These are phyloP conservation scores for Chrysoporthe puriensis DNA, from an alignment of 2,329 filamentous ascomycete species.

Conservation along the genomic window DNA sequence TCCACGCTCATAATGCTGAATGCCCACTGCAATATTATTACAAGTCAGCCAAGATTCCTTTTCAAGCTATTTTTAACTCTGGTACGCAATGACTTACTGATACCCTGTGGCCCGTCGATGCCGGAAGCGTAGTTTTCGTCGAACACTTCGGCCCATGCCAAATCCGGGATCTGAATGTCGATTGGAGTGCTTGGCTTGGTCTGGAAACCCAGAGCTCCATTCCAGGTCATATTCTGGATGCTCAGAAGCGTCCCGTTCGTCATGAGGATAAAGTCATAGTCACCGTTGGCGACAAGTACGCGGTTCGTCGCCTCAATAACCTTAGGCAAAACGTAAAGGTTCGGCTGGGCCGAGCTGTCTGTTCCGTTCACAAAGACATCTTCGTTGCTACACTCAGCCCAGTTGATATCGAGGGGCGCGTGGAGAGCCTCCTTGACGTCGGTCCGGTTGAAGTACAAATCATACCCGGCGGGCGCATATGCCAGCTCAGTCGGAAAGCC, in stretches of 20 bases:
- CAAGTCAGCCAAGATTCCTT: slow-evolving; percentile 28
- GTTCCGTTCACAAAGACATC: slow-evolving; percentile 9
- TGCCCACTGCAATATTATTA: slow-evolving; percentile 28
- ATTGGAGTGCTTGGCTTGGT: slow-evolving; percentile 19
- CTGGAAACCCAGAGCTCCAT: slow-evolving; percentile 20
- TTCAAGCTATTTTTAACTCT: slow-evolving; percentile 1
- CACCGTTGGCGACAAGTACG: slow-evolving; percentile 15
- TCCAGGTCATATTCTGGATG: slow-evolving; percentile 24
- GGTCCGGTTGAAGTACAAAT: slow-evolving; percentile 22
- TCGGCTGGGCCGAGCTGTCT: slow-evolving; percentile 12
- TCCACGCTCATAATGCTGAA: slow-evolving; percentile 42
- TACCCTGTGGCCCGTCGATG: slow-evolving; percentile 12
- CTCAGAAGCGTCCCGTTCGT: slow-evolving; percentile 19
- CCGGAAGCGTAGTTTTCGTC: background rate
- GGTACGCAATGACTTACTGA: background rate
- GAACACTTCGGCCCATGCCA: slow-evolving; percentile 4
- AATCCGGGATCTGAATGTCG: slow-evolving; percentile 13
- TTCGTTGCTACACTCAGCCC: slow-evolving; percentile 14
- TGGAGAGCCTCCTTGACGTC: slow-evolving; percentile 21
- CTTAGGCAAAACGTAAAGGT: slow-evolving; percentile 6
- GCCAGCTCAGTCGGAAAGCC: slow-evolving; percentile 11
- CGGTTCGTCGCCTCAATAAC: slow-evolving; percentile 16
- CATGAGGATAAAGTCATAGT: slow-evolving; percentile 20
- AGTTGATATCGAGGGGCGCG: slow-evolving; percentile 9
- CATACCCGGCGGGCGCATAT: slow-evolving; percentile 16